Conservation (phyloP, 164 flowering plant genomes). For the Aristolochia californica region DNA sequence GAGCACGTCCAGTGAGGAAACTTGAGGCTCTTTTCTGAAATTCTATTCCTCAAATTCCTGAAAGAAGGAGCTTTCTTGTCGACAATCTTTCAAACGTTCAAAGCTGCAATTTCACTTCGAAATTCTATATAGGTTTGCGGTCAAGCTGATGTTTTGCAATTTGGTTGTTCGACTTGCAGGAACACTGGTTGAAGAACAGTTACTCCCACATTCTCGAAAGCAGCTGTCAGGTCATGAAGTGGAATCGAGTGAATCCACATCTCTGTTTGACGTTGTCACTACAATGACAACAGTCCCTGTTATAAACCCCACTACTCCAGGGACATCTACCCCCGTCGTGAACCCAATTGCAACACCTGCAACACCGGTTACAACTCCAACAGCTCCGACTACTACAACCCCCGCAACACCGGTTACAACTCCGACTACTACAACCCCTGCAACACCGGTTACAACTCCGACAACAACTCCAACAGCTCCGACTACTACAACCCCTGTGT, state of each 20-base stretch:
- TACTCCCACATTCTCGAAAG: conserved; percentile 8
- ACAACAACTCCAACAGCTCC: conserved; percentile 14
- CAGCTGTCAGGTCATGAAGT: conserved; percentile 1
- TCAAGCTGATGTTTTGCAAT: background rate
- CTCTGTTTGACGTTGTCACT: conserved; percentile 26
- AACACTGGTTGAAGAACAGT: conserved; percentile 2
- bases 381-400: conserved; percentile 16
- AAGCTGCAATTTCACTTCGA: background rate
- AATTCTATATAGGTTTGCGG: background rate
- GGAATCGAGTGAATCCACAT: conserved; percentile 13
- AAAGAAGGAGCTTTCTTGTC: too few species aligned
- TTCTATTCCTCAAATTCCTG: too few species aligned
- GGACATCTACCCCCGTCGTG: conserved; percentile 7
- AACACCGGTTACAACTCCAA: conserved; percentile 1
- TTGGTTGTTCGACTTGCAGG: conserved; percentile 1
- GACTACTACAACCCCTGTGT: conserved; percentile 14
- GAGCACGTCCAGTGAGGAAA: background rate
- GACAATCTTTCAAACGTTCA: background rate
- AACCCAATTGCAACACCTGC: conserved; percentile 9
- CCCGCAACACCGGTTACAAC: conserved; percentile 13
- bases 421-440: conserved; percentile 3
- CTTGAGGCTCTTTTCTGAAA: background rate
- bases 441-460: conserved; percentile 1
- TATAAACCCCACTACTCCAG: conserved; percentile 28
- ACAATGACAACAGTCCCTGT: conserved; percentile 42